Base-by-base conservation (phyloP, 805 yeast species). In the Priceomyces haplophilus region DNA sequence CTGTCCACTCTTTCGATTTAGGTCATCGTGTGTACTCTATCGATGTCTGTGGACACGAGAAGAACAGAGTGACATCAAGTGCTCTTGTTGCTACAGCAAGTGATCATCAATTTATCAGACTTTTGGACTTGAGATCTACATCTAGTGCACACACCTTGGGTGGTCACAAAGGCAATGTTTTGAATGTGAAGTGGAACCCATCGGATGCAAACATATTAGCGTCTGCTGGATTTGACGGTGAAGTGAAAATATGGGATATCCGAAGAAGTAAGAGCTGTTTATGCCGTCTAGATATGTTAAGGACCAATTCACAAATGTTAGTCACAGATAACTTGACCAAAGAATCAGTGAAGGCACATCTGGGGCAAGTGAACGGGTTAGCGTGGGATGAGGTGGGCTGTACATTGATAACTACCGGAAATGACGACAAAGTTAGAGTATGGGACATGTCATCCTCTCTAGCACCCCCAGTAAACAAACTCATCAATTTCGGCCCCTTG, bases 241-340 rank as follows among this genome's bases (percentile, higher is more conserved):
- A 82, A 36, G 82, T 85, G 7, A 74, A 85, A 40, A 57, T 90
- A 0, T 90, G 97, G 97, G 98, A 90, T 58, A 75, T 88, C 8
- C 65, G 98, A 37, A 65, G 85, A 37, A 78, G 87, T 18, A 69
- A 72, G 13, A 75, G 84, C 27, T 83, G 88, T 53, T 60, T 87
- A 18, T 73, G 81, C 34, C 72, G 80, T 12, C 61, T 88, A 44
- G 90, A 88, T 55, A 67, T 79, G 68, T 61, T 72, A 32, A 63
- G 73, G 13, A 73, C 80, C 1, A 67, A 64, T 36, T 40, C 34
- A 23, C 38, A 36, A 32, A 24, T 43, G 3, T 35, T 21, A n/a
- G 37, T 38, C 4, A 40, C 41, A 8, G 56, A 57, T 25, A 67
- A 68, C 45, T 51, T 67, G 16, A 58, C 61, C 4, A 53, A 55